phyloP scores from a whole-genome alignment of 108 stramenopile genomes.

The Asterionellopsis glacialis region DNA sequence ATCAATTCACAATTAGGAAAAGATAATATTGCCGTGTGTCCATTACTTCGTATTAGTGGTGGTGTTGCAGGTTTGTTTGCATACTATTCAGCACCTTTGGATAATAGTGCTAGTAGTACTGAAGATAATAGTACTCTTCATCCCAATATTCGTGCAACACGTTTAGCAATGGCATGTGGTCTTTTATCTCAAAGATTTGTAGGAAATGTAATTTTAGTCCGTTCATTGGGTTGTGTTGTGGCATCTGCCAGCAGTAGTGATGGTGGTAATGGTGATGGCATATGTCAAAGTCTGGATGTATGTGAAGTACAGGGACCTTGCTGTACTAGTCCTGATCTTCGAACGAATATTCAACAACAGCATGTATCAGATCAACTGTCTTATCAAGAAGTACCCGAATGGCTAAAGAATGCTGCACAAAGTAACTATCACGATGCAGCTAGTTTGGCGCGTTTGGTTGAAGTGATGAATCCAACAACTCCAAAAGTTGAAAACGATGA shows the following conservation, averaged over 20 bases:
- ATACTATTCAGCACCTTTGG: too few relatives aligned
- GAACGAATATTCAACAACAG: constrained; percentile 17
- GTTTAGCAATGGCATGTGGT: constrained; percentile 84
- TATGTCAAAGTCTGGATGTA: constrained; percentile 13
- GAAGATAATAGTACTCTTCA: too few relatives aligned
- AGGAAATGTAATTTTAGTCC: constrained; percentile 51
- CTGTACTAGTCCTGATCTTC: constrained; percentile 55
- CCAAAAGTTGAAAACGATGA: constrained; percentile 10
- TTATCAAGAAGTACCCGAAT: constrained; percentile 23
- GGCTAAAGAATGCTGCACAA: constrained; percentile 62
- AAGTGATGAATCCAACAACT: constrained; percentile 42
- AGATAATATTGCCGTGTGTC: too few relatives aligned
- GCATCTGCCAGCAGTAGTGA: constrained; percentile 6
- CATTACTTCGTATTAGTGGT: too few relatives aligned
- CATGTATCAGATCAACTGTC: background rate
- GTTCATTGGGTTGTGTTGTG: constrained; percentile 2
- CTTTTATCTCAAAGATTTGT: constrained; percentile 45
- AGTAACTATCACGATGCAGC: constrained; percentile 73
- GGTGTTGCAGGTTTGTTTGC: too few relatives aligned
- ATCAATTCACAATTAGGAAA: background rate
- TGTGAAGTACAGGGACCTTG: constrained; percentile 21
- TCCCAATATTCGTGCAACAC: constrained; percentile 63
- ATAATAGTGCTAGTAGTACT: too few relatives aligned
- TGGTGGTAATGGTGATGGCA: too few relatives aligned
- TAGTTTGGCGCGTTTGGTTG: constrained; percentile 32